These are phyloP conservation scores for Schizothecium vesticola DNA, from an alignment of 495 filamentous ascomycete species.

Conservation along the genomic window DNA sequence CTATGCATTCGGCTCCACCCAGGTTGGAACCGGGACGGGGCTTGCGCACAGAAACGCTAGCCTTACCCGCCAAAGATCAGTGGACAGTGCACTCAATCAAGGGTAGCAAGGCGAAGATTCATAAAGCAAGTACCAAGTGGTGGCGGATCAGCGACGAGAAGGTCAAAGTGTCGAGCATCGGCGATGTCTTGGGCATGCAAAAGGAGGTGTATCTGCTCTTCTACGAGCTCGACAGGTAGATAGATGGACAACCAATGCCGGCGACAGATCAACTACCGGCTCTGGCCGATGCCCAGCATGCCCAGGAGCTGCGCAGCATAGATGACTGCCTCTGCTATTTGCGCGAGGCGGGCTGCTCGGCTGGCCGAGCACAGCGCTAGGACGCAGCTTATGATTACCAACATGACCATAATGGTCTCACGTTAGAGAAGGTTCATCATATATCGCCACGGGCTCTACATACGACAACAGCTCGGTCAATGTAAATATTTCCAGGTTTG, in stretches of 20 bases:
- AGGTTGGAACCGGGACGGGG: neutral
- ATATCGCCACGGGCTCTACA: neutral
- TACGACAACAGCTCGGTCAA: neutral
- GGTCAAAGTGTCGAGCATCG: constrained; percentile 86
- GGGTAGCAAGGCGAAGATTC: constrained; percentile 38
- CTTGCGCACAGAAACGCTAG: neutral
- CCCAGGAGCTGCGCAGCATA: neutral
- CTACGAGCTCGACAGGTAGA: constrained; percentile 66
- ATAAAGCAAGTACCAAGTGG: constrained; percentile 71
- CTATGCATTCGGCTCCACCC: neutral
- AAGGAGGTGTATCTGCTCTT: constrained; percentile 94
- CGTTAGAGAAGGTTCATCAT: neutral
- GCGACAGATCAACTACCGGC: neutral
- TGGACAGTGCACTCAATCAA: neutral
- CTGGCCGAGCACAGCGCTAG: neutral
- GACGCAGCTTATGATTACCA: neutral
- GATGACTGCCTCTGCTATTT: neutral
- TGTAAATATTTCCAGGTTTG: neutral
- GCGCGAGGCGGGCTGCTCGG: neutral
- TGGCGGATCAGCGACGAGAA: constrained; percentile 99
- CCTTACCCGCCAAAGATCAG: neutral
- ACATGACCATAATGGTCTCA: neutral
- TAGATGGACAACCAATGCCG: neutral
- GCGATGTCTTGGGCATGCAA: constrained; percentile 88
- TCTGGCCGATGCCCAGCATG: neutral